Base-by-base conservation (phyloP, 139 green algal genomes). In the Picocystis salinarum region DNA sequence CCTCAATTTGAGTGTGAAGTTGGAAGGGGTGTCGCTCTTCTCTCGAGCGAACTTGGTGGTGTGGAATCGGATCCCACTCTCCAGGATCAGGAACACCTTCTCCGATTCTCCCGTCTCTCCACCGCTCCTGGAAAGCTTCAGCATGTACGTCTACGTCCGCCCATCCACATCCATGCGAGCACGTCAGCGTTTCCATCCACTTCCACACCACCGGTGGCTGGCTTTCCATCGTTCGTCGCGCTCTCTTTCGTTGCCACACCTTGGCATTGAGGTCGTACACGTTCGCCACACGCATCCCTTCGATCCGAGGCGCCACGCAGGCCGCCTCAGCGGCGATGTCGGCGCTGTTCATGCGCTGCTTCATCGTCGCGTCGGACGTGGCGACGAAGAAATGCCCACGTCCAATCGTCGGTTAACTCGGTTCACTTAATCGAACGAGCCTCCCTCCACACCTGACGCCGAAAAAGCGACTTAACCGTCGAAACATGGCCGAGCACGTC, bases 1-100 rank as follows among this genome's bases (percentile, higher is more conserved):
- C 30, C 85, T 73, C 52, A 96, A 67, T 71, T 96, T 96, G 12
- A 96, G 64, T 0, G 65, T 81, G 62, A 96, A 93, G 53, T 91
- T 90, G 25, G 61, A 80, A 6, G 44, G 44, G 2, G 80, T 64
- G 47, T 85, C 66, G 13, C 37, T 62, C 58, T 69, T 69, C 27
- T 69, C 59, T 11, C 59, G 33, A 28, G 23, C 6, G 36, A 36
- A 55, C 48, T 82, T 47, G 1, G 82, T 82, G 6, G 77, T 91
- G 61, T 96, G 85, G 30, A 95, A 77, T 7, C 85, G 69, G 4
- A 45, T 42, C 5, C 85, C 85, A 34, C 66, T 83, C 59, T 96
- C 86, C 24, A 96, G 53, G 33, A 96, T 46, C 33, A 96, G 53
- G 30, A 93, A 71, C 20, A 73, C 61, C 54, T 96, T 96, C 45